Percentiles rank a stretch among this genome's conserved stretches.
Conservation (phyloP, 2,329 filamentous ascomycete species). For the Fusarium brevicatenulatum region DNA sequence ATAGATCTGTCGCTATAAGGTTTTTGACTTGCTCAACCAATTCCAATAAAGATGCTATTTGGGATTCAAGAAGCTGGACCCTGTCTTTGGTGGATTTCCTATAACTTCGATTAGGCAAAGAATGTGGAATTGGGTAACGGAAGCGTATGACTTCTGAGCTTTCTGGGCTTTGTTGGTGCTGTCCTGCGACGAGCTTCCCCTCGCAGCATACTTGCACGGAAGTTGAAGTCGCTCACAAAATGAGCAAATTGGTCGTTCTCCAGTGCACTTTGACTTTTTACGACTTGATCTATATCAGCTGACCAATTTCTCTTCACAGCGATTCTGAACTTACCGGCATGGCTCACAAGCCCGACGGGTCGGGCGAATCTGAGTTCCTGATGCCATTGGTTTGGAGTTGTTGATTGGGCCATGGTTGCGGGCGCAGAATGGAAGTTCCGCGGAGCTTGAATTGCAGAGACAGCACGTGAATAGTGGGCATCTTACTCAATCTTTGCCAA, state of each 20-base stretch:
- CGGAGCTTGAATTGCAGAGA: neutral
- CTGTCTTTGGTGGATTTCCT: conserved; percentile 1
- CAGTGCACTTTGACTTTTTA: conserved; percentile 16
- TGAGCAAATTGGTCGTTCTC: conserved; percentile 11
- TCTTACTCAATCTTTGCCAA: rapidly evolving
- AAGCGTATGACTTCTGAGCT: neutral
- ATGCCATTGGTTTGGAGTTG: no score
- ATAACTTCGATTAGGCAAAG: neutral
- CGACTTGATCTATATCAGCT: neutral
- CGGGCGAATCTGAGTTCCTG: neutral
- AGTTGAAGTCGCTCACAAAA: conserved; percentile 4
- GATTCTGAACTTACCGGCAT: neutral
- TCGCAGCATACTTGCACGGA: neutral
- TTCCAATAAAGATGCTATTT: neutral
- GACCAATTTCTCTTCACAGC: no score
- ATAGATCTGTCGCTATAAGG: neutral
- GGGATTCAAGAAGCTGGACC: neutral
- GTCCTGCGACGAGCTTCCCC: neutral
- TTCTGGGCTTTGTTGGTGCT: neutral
- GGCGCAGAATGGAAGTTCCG: neutral
- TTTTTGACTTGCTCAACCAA: neutral
- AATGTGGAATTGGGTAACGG: rapidly evolving
- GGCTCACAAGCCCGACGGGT: conserved; percentile 12
- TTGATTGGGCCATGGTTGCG: no score
- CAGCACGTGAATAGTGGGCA: neutral